A percentile compares a stretch with the other conserved stretches of the same genome.
phyloP scores from a whole-genome alignment of 129 eudicot genomes.

The Ambrosia trifida region DNA sequence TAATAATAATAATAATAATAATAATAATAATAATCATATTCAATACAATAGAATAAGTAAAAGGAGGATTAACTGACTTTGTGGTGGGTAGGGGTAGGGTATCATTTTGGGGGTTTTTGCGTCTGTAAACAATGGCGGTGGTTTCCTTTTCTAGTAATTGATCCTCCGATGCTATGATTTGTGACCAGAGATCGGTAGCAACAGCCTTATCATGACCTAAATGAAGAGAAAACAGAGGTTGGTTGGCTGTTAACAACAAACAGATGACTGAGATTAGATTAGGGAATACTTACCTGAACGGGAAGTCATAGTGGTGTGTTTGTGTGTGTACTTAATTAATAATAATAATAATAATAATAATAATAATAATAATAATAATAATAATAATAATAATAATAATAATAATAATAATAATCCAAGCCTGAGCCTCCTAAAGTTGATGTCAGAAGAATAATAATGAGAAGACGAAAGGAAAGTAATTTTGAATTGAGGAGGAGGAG shows the following conservation, averaged over 20 bases:
- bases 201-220: slow-evolving; percentile 26
- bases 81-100: not conserved
- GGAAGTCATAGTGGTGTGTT: slow-evolving; percentile 21
- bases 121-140: slow-evolving; percentile 52
- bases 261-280: not conserved
- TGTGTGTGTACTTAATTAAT: too few relatives aligned
- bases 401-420: not conserved
- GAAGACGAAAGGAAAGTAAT: too few relatives aligned
- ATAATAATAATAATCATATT: too few relatives aligned
- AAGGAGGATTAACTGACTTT: slow-evolving; percentile 9
- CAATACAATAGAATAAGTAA: too few relatives aligned
- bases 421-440: too few relatives aligned
- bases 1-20: too few relatives aligned
- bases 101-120: slow-evolving; percentile 33
- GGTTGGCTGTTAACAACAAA: not conserved
- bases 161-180: slow-evolving; percentile 49
- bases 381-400: too few relatives aligned
- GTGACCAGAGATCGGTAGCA: slow-evolving; percentile 61
- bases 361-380: too few relatives aligned
- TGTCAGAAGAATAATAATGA: too few relatives aligned
- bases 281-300: slow-evolving; percentile 24
- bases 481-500: too few relatives aligned
- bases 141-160: slow-evolving; percentile 41
- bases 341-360: too few relatives aligned
- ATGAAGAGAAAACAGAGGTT: not conserved